phyloP scores from a whole-genome alignment of 129 eudicot genomes.

The Flaveria brownii region DNA sequence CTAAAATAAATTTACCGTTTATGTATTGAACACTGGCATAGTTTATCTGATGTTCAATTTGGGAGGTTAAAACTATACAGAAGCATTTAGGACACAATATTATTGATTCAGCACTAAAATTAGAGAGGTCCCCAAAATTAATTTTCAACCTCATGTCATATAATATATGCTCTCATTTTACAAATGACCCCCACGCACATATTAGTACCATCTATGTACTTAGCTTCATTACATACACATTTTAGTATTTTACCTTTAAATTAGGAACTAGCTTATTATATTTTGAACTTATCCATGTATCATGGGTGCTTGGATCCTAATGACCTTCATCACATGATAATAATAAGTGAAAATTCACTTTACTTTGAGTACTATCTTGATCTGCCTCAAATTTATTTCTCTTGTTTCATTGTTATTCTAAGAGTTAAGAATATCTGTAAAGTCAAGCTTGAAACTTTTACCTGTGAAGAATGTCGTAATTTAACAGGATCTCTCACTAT shows the following conservation, averaged over 20 bases:
- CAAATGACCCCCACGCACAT: background rate
- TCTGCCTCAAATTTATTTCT: background rate
- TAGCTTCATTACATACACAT: background rate
- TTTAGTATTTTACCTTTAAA: background rate
- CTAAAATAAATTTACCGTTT: background rate
- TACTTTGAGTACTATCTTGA: background rate
- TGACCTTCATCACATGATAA: background rate
- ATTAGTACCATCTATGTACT: background rate
- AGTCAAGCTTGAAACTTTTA: background rate
- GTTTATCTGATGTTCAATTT: background rate
- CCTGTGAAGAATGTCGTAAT: background rate
- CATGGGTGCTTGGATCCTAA: slow-evolving; percentile 9
- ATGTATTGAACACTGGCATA: background rate
- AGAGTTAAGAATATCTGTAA: background rate
- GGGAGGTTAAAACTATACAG: background rate
- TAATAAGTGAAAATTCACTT: background rate
- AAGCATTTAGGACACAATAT: slow-evolving; percentile 3
- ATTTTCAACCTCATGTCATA: background rate
- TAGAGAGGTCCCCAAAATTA: background rate
- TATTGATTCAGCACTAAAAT: slow-evolving; percentile 6
- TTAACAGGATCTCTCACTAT: background rate
- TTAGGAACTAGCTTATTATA: background rate
- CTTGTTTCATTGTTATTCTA: slow-evolving; percentile 2
- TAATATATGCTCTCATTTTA: background rate
- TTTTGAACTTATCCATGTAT: background rate